Base-by-base conservation (phyloP, 2,329 filamentous ascomycete species). In the Pseudocercospora cruenta region DNA sequence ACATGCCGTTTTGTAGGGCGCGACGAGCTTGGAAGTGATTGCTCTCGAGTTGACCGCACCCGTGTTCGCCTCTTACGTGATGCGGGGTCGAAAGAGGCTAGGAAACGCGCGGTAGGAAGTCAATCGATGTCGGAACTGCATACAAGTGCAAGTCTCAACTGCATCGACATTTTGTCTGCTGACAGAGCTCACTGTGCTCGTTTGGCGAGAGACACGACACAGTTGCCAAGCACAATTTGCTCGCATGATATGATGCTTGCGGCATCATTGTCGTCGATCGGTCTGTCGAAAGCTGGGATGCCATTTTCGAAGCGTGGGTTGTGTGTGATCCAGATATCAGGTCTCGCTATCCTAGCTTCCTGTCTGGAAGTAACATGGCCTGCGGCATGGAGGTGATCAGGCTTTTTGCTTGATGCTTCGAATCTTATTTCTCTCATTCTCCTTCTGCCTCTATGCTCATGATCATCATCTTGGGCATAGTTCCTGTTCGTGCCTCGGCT, bases 61-160 rank as follows among this genome's bases (percentile, higher is more conserved):
- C 45, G 22, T 24, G 7, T 49, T 24, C 22, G 19, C 45, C 10
- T 21, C 45, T 54, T 51, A 47, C 62, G 59, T 60, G 62, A 57
- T 58, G 62, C 62, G 62, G 62, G 62, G 62, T 64, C 58, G 14
- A 16, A 16, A 28, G 9, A 28, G 43, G 28, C 49, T 51, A 28
- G n/a, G 31, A 33, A 2, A 33, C 31, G 31, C 36, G n/a, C 53
- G 21, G 45, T 49, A 39, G 36, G 12, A 39, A 39, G 36, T 39
- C 14, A 39, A 39, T n/a, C 6, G 36, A n/a, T 5, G 36, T 39
- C 36, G 2, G 14, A n/a, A 39, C 5, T 39, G 36, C 16, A 14
- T 5, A 39, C 2, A 39, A 16, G n/a, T 39, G 36, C 36, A 12
- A 14, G 2, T 36, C 33, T 36, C 36, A n/a, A 6, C 36, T n/a